Evolutionary conservation across 192 early-diverging fungal genomes (phyloP).

Genomic region (Backusella mclennaniae): DNA sequence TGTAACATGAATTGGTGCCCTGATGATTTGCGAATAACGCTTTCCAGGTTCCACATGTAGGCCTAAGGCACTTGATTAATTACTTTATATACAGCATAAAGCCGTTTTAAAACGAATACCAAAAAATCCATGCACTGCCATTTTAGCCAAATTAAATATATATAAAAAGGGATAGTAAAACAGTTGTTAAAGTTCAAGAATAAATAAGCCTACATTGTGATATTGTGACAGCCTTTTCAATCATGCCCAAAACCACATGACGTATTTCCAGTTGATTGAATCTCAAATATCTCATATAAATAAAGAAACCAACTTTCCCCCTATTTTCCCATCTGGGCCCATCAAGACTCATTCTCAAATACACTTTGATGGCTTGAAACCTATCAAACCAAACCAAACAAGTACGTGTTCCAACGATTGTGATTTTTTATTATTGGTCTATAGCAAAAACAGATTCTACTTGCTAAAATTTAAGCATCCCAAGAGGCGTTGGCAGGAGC

Average conservation of each 20-base stretch:
- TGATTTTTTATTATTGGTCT: not conserved
- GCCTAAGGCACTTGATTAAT: constrained; percentile 19
- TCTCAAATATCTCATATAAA: not conserved
- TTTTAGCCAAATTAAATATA: not conserved
- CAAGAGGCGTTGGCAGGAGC: constrained; percentile 21
- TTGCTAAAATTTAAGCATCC: constrained; percentile 24
- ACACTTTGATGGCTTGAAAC: not conserved
- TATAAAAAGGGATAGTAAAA: no score
- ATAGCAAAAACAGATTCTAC: not conserved
- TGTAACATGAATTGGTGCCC: constrained; percentile 71
- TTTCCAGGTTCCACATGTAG: constrained; percentile 68
- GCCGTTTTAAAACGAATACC: not conserved
- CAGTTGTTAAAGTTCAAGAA: no score
- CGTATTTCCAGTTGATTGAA: no score
- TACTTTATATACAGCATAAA: not conserved
- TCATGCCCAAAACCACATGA: no score
- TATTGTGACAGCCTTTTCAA: no score
- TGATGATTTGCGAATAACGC: constrained; percentile 74
- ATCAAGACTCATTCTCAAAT: not conserved
- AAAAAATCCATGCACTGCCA: not conserved
- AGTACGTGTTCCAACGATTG: constrained; percentile 2
- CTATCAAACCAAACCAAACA: not conserved
- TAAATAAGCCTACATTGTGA: no score
- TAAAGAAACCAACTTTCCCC: not conserved
- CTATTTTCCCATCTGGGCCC: not conserved